These are phyloP conservation scores for Lasiodiplodia sp. DNA, from an alignment of 2,329 filamentous ascomycete genomes.

Conservation along the genomic window DNA sequence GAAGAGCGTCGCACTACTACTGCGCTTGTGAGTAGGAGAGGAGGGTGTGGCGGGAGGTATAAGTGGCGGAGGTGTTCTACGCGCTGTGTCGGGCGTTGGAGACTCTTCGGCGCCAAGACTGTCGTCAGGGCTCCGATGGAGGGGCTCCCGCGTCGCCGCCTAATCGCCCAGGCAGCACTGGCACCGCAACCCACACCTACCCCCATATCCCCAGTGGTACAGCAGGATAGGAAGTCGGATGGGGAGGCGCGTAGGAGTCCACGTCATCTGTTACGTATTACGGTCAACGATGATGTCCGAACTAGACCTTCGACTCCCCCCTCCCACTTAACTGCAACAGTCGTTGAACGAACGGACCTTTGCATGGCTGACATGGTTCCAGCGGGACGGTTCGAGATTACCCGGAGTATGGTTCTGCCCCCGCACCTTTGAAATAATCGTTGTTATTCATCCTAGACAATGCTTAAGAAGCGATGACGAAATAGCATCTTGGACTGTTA, in stretches of 20 bases:
- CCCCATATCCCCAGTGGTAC: background rate
- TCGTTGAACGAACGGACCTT: background rate
- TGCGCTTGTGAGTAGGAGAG: background rate
- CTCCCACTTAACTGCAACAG: background rate
- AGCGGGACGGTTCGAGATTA: background rate
- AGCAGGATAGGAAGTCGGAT: background rate
- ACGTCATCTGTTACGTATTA: background rate
- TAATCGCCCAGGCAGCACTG: background rate
- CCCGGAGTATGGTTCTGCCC: background rate
- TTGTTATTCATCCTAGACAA: background rate
- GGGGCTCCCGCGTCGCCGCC: background rate
- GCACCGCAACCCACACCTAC: background rate
- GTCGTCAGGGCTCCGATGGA: slow-evolving; percentile 1
- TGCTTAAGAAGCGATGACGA: background rate
- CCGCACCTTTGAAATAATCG: background rate
- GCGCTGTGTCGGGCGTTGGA: background rate
- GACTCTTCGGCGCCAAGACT: background rate
- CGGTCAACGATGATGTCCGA: background rate
- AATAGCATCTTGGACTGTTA: background rate
- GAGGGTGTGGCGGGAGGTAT: background rate
- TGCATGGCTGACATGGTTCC: background rate
- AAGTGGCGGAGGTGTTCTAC: background rate
- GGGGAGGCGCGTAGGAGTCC: background rate
- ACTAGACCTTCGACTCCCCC: background rate
- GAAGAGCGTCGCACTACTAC: background rate